Percentiles rank a stretch among this genome's conserved stretches.
Conservation (phyloP, 805 yeast genomes). For the Zygoascus biomembranicola region DNA sequence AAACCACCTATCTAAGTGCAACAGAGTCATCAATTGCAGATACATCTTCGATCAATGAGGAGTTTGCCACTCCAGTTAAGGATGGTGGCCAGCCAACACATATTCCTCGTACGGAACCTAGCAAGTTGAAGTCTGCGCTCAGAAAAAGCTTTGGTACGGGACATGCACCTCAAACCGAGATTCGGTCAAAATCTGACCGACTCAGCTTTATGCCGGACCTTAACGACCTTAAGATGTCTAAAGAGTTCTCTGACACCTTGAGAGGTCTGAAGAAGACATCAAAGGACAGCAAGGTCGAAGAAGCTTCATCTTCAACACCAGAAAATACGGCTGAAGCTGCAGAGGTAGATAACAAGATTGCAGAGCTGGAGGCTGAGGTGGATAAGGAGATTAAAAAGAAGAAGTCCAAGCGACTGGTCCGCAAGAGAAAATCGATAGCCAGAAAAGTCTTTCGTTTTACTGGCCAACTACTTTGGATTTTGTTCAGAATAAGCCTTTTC, state of each 20-base stretch:
- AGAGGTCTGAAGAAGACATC: background rate
- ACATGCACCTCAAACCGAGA: background rate
- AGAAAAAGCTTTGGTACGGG: background rate
- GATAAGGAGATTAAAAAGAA: slow-evolving; percentile 1
- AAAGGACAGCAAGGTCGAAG: background rate
- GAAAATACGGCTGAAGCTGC: background rate
- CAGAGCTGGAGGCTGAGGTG: slow-evolving; percentile 5
- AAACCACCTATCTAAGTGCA: background rate
- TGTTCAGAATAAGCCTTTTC: slow-evolving; percentile 31
- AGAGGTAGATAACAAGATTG: slow-evolving; percentile 5
- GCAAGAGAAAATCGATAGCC: background rate
- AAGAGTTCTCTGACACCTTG: slow-evolving; percentile 10
- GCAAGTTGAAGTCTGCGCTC: background rate
- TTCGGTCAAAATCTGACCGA: slow-evolving; percentile 2
- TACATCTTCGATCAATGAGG: background rate
- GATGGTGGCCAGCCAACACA: background rate
- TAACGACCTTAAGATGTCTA: slow-evolving; percentile 13
- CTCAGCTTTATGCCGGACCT: slow-evolving; percentile 19
- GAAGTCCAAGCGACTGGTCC: slow-evolving; percentile 1
- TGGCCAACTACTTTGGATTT: background rate
- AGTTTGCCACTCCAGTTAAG: background rate
- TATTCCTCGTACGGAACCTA: slow-evolving; percentile 3
- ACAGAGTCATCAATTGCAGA: background rate
- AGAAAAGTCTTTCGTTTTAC: background rate
- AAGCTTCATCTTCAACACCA: background rate